A percentile compares a stretch with the other conserved stretches of the same genome.
Evolutionary conservation across 306 rosid genomes (phyloP).

Genomic region (Glycine soja): DNA sequence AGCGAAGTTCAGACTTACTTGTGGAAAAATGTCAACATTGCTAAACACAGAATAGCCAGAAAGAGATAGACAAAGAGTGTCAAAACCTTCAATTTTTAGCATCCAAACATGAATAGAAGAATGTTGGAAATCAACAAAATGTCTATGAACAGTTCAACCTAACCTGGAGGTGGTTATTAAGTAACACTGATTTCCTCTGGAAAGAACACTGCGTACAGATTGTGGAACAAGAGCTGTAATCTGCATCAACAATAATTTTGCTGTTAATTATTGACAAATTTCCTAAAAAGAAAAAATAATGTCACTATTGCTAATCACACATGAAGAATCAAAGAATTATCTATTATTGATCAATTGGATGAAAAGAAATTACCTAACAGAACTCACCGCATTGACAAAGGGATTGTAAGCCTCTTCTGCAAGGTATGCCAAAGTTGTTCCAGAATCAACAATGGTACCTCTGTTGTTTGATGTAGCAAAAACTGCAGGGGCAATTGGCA

Average conservation of each 20-base stretch:
- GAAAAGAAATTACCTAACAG: constrained; percentile 36
- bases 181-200: constrained; percentile 77
- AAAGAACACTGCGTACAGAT: constrained; percentile 59
- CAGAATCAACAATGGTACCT: constrained; percentile 92
- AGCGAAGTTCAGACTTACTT: constrained; percentile 87
- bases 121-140: constrained; percentile 25
- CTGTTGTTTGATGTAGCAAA: constrained; percentile 72
- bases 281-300: constrained; percentile 8
- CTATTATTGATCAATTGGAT: constrained; percentile 18
- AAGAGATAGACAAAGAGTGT: constrained; percentile 41
- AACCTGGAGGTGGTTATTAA: constrained; percentile 67
- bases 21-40: constrained; percentile 71
- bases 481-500: constrained; percentile 64
- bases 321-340: constrained; percentile 31
- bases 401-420: constrained; percentile 74
- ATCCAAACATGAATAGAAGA: constrained; percentile 33
- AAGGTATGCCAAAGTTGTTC: constrained; percentile 95
- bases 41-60: constrained; percentile 52
- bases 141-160: constrained; percentile 53
- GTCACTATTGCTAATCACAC: constrained; percentile 15
- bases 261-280: constrained; percentile 24
- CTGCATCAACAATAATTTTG: constrained; percentile 52
- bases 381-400: constrained; percentile 78
- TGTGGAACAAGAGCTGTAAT: constrained; percentile 59
- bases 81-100: constrained; percentile 25